These are phyloP conservation scores for Penicillium egyptiacum DNA, from an alignment of 495 filamentous ascomycete genomes.

Conservation along the genomic window DNA sequence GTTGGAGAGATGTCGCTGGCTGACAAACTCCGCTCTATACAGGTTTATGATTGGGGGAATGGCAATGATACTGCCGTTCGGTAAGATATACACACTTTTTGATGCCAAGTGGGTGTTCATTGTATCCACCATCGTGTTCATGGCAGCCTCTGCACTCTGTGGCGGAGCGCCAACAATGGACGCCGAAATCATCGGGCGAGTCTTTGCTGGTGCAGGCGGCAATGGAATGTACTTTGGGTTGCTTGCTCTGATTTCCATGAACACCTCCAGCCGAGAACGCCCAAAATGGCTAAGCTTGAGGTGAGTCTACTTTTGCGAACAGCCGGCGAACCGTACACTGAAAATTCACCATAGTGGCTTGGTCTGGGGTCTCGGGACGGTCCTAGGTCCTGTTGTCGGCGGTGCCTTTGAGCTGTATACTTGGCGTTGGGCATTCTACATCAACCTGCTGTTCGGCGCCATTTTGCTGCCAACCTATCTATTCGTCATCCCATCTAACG, in stretches of 20 bases:
- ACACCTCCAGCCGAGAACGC: constrained; percentile 46
- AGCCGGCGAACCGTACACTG: neutral
- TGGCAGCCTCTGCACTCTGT: constrained; percentile 49
- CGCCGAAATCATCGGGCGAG: constrained; percentile 50
- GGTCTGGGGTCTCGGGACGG: constrained; percentile 49
- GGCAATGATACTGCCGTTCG: constrained; percentile 19
- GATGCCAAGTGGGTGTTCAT: constrained; percentile 55
- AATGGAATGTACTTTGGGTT: constrained; percentile 53
- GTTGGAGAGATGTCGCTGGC: constrained; percentile 23
- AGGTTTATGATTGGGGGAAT: constrained; percentile 30
- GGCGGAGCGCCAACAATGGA: constrained; percentile 51
- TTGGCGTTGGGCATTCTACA: constrained; percentile 46
- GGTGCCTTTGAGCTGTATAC: constrained; percentile 38
- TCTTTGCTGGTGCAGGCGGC: constrained; percentile 41
- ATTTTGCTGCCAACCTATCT: constrained; percentile 54
- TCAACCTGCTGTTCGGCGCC: constrained; percentile 58
- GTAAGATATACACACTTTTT: constrained; percentile 49
- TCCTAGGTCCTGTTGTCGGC: constrained; percentile 44
- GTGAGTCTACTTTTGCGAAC: neutral
- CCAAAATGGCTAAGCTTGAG: constrained; percentile 47
- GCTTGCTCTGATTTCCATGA: constrained; percentile 44
- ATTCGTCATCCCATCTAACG: constrained; percentile 49
- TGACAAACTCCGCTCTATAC: constrained; percentile 40
- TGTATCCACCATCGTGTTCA: constrained; percentile 45
- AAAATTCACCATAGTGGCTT: constrained; percentile 15